A percentile compares a stretch with the other conserved stretches of the same genome.
phyloP scores from a whole-genome alignment of 495 filamentous ascomycete genomes.

The Penicillium robsamsonii region DNA sequence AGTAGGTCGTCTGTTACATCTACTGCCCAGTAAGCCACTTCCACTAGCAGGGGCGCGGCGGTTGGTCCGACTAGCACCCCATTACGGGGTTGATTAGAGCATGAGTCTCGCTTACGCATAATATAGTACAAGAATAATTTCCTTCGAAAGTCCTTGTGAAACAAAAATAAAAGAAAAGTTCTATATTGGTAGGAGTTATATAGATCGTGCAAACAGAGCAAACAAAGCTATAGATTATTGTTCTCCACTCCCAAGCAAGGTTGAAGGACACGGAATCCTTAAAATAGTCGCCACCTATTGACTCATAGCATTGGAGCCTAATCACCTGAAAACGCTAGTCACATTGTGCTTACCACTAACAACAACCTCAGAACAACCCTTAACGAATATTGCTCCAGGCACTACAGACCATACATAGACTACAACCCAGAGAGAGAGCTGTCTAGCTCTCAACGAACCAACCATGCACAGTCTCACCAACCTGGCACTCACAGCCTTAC shows the following conservation, averaged over 20 bases:
- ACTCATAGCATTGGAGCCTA: background rate
- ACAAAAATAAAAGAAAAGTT: no score
- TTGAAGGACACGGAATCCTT: background rate
- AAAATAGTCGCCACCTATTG: background rate
- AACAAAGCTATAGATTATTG: background rate
- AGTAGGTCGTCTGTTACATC: no score
- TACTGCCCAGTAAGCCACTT: no score
- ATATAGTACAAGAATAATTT: no score
- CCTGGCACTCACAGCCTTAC: slow-evolving; percentile 20
- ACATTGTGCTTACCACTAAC: background rate
- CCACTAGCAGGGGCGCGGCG: no score
- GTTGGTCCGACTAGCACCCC: no score
- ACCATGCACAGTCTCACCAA: slow-evolving; percentile 8
- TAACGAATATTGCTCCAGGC: background rate
- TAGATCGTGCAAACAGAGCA: slow-evolving; percentile 1
- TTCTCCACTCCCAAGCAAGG: background rate
- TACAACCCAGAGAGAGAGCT: background rate
- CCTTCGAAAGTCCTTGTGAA: no score
- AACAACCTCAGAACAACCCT: background rate
- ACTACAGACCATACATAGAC: background rate
- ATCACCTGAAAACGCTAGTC: background rate
- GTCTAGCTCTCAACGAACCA: background rate
- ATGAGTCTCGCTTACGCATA: no score
- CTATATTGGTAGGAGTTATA: no score
- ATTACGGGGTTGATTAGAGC: no score